Evolutionary conservation across 345 rosid genomes (phyloP), one percentile per base, ranked within the genome.

Genomic region (Arabidopsis arenosa): DNA sequence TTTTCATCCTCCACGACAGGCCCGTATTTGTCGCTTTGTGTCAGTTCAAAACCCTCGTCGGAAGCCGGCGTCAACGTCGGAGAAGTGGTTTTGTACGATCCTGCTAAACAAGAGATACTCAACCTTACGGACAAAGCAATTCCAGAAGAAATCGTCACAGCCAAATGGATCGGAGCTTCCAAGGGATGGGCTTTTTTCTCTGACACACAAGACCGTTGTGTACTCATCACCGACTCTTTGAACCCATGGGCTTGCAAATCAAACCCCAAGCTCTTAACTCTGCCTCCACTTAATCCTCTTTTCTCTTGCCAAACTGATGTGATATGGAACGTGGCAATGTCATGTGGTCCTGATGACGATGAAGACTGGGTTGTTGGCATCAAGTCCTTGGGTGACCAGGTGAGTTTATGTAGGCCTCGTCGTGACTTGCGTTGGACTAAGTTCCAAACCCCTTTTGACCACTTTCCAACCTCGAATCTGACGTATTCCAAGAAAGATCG

Each of bases 261-360:
- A 37, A 36, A 67, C 36, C 60, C 72, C 11, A 67, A 40, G 36
- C 12, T 67, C 41, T n/a, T 55, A 6, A 44, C 62, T 39, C 72
- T 68, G 62, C 72, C 72, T 39, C 44, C 60, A 4, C 35, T 51
- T 35, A 21, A 45, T 14, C 17, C 58, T 66, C 47, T 26, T 11
- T 45, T 13, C 23, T 52, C 53, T 48, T 52, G 51, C 72, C 70
- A 67, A 67, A 67, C 72, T n/a, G 49, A 67, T 21, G 39, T 53
- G 17, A 9, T 68, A 26, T 68, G 72, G 36, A 68, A 9, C 47
- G 72, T 53, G 62, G 72, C 72, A 55, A 68, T 68, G 72, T 68
- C 62, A 35, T 68, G 51, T 68, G 26, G 37, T 39, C 62, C 62
- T 67, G 60, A 67, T 21, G 72, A 53, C 0, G 72, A 40, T 15